phyloP scores from a whole-genome alignment of 768 basidiomycete genomes.

The Suillus weaverae region DNA sequence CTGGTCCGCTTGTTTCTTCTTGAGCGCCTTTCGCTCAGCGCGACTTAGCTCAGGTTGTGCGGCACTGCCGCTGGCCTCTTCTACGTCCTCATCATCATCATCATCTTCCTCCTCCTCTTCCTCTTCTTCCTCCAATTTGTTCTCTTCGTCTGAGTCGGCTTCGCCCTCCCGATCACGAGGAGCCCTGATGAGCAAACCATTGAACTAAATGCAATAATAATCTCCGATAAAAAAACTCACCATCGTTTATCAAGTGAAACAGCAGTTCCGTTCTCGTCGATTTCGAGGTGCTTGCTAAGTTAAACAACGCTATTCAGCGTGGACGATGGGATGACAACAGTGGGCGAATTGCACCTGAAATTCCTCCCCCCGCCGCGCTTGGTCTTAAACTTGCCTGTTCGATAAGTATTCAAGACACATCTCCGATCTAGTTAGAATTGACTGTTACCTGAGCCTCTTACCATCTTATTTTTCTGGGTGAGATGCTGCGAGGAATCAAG shows the following conservation, averaged over 20 bases:
- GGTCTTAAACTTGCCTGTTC: constrained; percentile 78
- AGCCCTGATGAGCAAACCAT: constrained; percentile 25
- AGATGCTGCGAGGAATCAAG: background rate
- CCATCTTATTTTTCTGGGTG: constrained; percentile 23
- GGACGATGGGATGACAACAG: constrained; percentile 6
- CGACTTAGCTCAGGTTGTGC: constrained; percentile 63
- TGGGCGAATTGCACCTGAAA: constrained; percentile 57
- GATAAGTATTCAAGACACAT: background rate
- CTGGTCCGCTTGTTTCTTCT: constrained; percentile 71
- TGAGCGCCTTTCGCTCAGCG: constrained; percentile 72
- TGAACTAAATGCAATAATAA: background rate
- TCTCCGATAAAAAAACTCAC: constrained; percentile 33
- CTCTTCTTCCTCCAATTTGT: constrained; percentile 40
- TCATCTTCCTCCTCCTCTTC: constrained; percentile 46
- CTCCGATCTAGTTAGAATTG: background rate
- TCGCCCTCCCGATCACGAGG: constrained; percentile 42
- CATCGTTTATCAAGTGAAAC: constrained; percentile 45
- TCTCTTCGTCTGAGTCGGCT: constrained; percentile 41
- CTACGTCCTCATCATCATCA: constrained; percentile 40
- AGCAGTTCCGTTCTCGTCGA: constrained; percentile 59
- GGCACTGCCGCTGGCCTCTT: constrained; percentile 25
- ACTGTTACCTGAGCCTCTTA: constrained; percentile 30
- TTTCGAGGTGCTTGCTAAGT: constrained; percentile 55
- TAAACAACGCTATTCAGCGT: constrained; percentile 14
- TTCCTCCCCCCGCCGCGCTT: constrained; percentile 86